Conservation (phyloP, 139 green algal species). For the Tetraselmis chui region DNA sequence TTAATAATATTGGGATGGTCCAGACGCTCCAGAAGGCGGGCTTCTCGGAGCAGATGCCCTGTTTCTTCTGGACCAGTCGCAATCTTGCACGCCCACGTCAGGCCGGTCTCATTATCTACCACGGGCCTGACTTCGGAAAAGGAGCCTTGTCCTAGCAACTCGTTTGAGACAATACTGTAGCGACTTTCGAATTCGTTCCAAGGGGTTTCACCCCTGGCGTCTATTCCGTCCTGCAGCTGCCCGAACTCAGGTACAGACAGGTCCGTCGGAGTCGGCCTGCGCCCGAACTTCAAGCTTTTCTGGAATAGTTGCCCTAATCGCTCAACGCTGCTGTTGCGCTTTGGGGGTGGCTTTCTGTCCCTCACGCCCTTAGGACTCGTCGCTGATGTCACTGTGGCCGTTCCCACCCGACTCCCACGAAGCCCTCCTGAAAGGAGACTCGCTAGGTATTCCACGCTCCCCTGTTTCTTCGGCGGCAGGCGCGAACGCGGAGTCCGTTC, state of each 20-base stretch:
- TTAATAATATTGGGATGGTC: not conserved
- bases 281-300: not conserved
- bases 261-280: not conserved
- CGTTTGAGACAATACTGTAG: not conserved
- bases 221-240: no score
- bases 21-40: not conserved
- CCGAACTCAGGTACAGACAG: not conserved
- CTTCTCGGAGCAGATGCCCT: not conserved
- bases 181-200: not conserved
- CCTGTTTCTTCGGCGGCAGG: not conserved
- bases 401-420: not conserved
- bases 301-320: not conserved
- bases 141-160: not conserved
- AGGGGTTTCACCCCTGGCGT: not conserved
- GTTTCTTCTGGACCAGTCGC: not conserved
- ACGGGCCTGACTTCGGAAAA: not conserved
- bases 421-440: not conserved
- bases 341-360: not conserved
- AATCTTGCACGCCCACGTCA: not conserved
- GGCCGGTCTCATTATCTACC: not conserved
- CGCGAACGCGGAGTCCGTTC: no score
- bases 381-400: no score
- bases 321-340: not conserved
- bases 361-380: no score
- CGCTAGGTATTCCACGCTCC: not conserved